phyloP scores from a whole-genome alignment of 352 stramenopile species.

The Pythium monospermum region DNA sequence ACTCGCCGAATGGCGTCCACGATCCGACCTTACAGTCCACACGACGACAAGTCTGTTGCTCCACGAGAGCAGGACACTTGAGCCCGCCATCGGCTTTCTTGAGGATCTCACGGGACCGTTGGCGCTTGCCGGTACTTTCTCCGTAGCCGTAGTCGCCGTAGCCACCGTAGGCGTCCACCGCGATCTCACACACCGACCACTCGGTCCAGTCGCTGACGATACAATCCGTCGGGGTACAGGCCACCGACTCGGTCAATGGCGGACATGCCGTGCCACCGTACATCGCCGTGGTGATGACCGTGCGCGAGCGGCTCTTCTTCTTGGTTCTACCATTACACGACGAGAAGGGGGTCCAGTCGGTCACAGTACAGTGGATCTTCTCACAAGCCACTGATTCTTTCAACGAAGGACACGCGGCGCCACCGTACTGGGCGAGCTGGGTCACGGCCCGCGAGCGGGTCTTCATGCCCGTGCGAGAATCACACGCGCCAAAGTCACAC shows the following conservation, averaged over 20 bases:
- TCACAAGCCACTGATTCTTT: conserved; percentile 34
- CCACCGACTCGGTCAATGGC: conserved; percentile 24
- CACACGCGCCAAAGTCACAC: conserved; percentile 40
- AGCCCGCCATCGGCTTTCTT: conserved; percentile 34
- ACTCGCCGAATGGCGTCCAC: conserved; percentile 17
- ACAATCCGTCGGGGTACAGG: conserved; percentile 41
- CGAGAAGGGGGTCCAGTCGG: conserved; percentile 35
- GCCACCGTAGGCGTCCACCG: conserved; percentile 7
- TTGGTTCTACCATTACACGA: conserved; percentile 34
- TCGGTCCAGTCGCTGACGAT: conserved; percentile 46
- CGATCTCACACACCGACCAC: conserved; percentile 37
- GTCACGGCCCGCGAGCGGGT: conserved; percentile 34
- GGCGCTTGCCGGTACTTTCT: neutral
- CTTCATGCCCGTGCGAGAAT: conserved; percentile 29
- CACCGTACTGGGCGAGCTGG: conserved; percentile 24
- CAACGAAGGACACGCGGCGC: conserved; percentile 30
- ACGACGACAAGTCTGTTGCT: conserved; percentile 33
- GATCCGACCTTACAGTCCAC: conserved; percentile 29
- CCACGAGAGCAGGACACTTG: conserved; percentile 35
- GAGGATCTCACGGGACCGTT: conserved; percentile 32
- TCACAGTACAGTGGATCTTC: conserved; percentile 39
- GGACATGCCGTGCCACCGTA: conserved; percentile 35
- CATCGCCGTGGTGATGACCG: conserved; percentile 22
- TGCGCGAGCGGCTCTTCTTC: conserved; percentile 33
- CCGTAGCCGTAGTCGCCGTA: neutral